Evolutionary conservation across 768 basidiomycete species (phyloP), one percentile per base, ranked within the genome.

Genomic region (Bullera alba): DNA sequence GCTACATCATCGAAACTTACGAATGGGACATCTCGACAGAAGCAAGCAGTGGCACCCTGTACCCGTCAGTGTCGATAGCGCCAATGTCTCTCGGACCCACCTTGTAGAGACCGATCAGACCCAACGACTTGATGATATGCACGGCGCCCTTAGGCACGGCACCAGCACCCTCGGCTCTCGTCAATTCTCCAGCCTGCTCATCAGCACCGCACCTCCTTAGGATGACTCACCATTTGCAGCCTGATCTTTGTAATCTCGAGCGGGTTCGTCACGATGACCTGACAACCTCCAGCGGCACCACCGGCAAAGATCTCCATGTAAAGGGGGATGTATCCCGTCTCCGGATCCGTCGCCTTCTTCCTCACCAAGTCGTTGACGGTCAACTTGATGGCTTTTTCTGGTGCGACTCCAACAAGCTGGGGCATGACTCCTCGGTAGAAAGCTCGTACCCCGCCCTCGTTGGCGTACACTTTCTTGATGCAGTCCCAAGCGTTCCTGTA

Each of bases 221-320:
- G 27, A 19, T 17, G 28, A 44, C 92, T 85, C 63, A 95, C 95
- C 79, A 69, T 69, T 37, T 66, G 64, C 42, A 69, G 46, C 30
- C 64, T 50, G 47, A 69, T 66, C 50, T 72, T 72, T 8, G 61
- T 63, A 41, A 72, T 65, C 51, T 71, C 69, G n/a, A 99, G 75
- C 38, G 95, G 95, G 71, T 97, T 99, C 26, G 95, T 99, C 70
- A 99, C 96, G 47, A 93, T 76, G 67, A 99, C 95, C 84, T 99
- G 95, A 69, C 88, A 92, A 65, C 85, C 95, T 69, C 95, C 95
- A 32, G 95, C 95, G 30, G 79, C 77, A 61, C 86, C 95, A 75
- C 95, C 95, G 28, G 93, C 93, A 4, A 87, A 51, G 16, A 97
- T 60, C 74, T 99, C 95, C 87, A 88, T 91, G n/a, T 63, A 61